Percentiles rank a stretch among this genome's conserved stretches.
These are phyloP conservation scores for Poronia punctata DNA, from an alignment of 495 filamentous ascomycete species.

Conservation along the genomic window DNA sequence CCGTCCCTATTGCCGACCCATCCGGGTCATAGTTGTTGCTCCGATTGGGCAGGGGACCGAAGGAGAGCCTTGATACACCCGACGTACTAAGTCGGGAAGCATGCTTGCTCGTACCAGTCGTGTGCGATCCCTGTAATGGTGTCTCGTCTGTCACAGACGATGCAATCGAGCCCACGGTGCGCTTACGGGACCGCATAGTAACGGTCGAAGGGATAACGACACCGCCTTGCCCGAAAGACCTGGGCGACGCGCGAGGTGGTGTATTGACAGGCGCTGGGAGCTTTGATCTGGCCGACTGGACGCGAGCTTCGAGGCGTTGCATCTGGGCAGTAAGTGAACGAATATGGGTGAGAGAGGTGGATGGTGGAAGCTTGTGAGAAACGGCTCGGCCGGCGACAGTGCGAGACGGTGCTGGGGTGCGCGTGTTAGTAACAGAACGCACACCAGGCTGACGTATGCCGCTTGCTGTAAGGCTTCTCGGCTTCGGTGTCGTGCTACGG, in stretches of 20 bases:
- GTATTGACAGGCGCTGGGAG: constrained; percentile 73
- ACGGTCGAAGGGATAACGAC: constrained; percentile 63
- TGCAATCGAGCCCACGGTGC: constrained; percentile 59
- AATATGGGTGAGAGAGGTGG: constrained; percentile 86
- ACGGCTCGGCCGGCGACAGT: constrained; percentile 28
- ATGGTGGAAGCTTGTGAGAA: constrained; percentile 56
- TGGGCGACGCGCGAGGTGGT: constrained; percentile 75
- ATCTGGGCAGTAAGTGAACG: constrained; percentile 91
- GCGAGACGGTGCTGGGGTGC: constrained; percentile 22
- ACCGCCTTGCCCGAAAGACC: constrained; percentile 45
- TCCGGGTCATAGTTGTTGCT: constrained; percentile 26
- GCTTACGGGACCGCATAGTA: constrained; percentile 67
- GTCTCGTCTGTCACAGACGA: constrained; percentile 39
- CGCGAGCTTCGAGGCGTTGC: constrained; percentile 87
- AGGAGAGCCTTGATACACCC: constrained; percentile 47
- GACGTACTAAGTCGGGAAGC: constrained; percentile 46
- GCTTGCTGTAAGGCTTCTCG: constrained; percentile 26
- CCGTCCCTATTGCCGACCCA: constrained; percentile 25
- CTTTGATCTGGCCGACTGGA: constrained; percentile 89
- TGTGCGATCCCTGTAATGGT: constrained; percentile 27
- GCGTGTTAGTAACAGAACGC: constrained; percentile 30
- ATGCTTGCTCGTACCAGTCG: constrained; percentile 33
- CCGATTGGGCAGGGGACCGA: constrained; percentile 45
- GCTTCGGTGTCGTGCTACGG: constrained; percentile 44
- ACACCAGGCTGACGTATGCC: constrained; percentile 26